These are phyloP conservation scores for Malassezia nana DNA, from an alignment of 1,284 basidiomycete genomes.

Conservation along the genomic window DNA sequence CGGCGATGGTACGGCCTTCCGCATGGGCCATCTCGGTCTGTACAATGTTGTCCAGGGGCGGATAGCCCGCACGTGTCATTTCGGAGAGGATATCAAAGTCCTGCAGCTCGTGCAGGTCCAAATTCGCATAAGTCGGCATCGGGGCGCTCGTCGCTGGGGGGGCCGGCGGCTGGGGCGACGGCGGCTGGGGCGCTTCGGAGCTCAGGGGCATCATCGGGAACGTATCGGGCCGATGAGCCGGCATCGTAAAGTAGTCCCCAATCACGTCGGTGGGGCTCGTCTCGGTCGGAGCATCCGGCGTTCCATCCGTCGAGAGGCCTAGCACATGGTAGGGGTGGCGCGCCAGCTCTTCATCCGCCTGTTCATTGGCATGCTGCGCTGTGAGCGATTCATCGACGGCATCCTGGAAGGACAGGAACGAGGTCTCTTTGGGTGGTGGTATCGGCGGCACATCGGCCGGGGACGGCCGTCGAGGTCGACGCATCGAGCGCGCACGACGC, in stretches of 20 bases:
- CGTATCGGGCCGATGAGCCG: neutral
- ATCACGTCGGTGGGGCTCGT: neutral
- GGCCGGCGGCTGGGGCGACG: neutral
- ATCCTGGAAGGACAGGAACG: neutral
- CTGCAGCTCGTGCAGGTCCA: conserved; percentile 60
- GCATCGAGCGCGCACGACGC: conserved; percentile 14
- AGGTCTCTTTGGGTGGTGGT: neutral
- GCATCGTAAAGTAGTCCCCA: neutral
- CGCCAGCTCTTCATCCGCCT: conserved; percentile 46
- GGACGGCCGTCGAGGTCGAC: conserved; percentile 18
- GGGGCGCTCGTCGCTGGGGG: neutral
- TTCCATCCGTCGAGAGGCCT: neutral
- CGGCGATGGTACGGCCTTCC: conserved; percentile 59
- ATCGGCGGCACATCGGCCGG: neutral
- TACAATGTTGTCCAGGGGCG: conserved; percentile 61
- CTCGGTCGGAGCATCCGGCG: neutral
- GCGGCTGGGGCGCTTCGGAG: neutral
- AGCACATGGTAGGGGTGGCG: neutral
- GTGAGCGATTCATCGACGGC: conserved; percentile 56
- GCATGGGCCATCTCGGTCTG: conserved; percentile 59
- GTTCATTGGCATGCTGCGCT: conserved; percentile 79
- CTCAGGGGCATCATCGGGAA: neutral
- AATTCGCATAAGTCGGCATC: conserved; percentile 41
- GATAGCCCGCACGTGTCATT: conserved; percentile 62
- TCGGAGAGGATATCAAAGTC: conserved; percentile 63